Evolutionary conservation across 2,329 filamentous ascomycete species (phyloP), one percentile per base, ranked within the genome.

Genomic region (Fusarium albidum): DNA sequence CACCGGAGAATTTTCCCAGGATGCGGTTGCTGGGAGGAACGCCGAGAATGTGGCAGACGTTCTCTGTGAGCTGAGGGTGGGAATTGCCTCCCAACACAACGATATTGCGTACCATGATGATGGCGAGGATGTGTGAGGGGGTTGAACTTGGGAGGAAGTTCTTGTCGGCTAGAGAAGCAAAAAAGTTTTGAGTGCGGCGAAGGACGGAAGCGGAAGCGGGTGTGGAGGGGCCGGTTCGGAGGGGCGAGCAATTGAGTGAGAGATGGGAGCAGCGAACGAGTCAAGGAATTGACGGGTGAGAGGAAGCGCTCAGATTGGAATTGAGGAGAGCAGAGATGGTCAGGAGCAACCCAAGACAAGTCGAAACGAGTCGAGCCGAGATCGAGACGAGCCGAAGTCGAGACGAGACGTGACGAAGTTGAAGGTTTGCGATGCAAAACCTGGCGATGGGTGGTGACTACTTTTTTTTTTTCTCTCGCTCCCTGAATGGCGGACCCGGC

Each of bases 11-110:
- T 78, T 97, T 97, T 71, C 82, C 85, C 42, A 98, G 86, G 57
- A 93, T 86, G 65, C 94, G 89, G 69, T 92, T 88, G 65, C 92
- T 91, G 15, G 86, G 81, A n/a, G 92, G 88, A 48, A 99, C 87
- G 66, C 93, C 91, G 55, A 99, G 88, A 65, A 92, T 88, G 67
- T 89, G 89, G 82, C 91, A 96, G 71, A 99, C 91, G 57, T 83
- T 90, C 67, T 96, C 88, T 63, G 91, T 90, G 64, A 98, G 85
- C 70, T 89, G 82, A 15, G 93, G 93, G 79, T 98, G 94, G 69
- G 93, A 96, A 73, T 90, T 95, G 57, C 95, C 94, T 66, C 93
- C 92, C 62, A 99, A 87, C 59, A 99, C 85, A 70, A 96, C 91
- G 63, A 99, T 92, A 75, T 96, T 96, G 74, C 93, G 89, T 65